Evolutionary conservation across 2,329 filamentous ascomycete species (phyloP), one percentile per base, ranked within the genome.

Genomic region (Xylaria polymorpha): DNA sequence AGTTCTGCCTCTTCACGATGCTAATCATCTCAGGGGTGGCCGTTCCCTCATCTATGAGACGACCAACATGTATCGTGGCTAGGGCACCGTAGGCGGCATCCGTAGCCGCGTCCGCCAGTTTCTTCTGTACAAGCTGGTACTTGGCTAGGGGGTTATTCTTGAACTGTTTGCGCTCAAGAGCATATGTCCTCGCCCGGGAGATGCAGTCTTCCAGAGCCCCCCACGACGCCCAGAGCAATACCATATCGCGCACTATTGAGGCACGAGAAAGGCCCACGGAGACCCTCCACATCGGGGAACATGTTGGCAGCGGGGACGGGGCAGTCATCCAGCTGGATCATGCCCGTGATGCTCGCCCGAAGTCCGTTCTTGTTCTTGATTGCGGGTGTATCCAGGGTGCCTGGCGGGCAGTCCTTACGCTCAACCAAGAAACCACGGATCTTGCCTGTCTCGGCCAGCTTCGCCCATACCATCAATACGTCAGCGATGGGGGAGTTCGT

Each of bases 121-220:
- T 99, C 88, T 98, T 98, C 85, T 99, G 96, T 61, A 99, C 88
- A 15, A 99, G 89, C 84, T 99, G 96, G 79, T 99, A 99, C 80
- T 93, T 97, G 48, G 95, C 96, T 62, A 99, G 86, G 0, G 95
- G 94, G 81, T 98, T 98, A 59, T 90, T 90, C 84, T 97, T 97
- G 88, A 99, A 99, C 81, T 99, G 96, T 83, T 92, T 95, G 72
- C 96, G 87, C 81, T 98, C 94, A 60, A 99, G 83, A n/a, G 94
- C 89, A 79, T 99, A 99, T 14, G 90, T 89, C 71, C 95, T 87
- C 3, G 96, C 90, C 60, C 94, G 88, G 20, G 86, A 84, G 71
- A 99, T 89, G 79, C 93, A 96, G 81, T 99, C 96, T 81, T 99
- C 96, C 39, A 99, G 84, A 1, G 96, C 95, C 70, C 70, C 96